Percentiles rank a stretch among this genome's conserved stretches.
phyloP scores from a whole-genome alignment of 371 early-diverging fungal genomes.

The Basidiobolus meristosporus region DNA sequence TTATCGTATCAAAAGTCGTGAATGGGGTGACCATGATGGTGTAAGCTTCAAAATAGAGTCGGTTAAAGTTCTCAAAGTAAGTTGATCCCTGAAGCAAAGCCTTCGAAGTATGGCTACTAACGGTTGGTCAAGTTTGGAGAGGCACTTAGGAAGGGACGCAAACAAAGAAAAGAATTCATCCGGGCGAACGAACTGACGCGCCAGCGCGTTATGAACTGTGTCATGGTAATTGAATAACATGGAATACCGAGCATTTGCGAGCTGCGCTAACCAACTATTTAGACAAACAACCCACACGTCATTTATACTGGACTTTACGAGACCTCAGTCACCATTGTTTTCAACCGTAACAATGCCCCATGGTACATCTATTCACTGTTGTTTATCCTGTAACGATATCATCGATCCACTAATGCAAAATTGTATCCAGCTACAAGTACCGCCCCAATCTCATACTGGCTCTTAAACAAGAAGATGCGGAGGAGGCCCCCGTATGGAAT shows the following conservation, averaged over 20 bases:
- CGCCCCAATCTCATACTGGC: conserved; percentile 14
- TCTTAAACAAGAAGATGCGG: conserved; percentile 6
- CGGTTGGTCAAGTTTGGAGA: conserved; percentile 2
- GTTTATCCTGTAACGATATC: too few species aligned
- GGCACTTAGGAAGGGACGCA: conserved; percentile 9
- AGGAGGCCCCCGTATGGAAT: conserved; percentile 11
- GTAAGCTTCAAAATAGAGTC: conserved; percentile 45
- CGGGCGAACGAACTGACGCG: conserved; percentile 8
- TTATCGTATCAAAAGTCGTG: conserved; percentile 36
- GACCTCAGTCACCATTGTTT: conserved; percentile 12
- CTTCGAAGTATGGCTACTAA: background rate
- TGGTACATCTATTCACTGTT: conserved; percentile 10
- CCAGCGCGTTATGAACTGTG: conserved; percentile 7
- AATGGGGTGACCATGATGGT: conserved; percentile 64
- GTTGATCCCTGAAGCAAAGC: background rate
- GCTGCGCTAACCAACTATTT: conserved; percentile 9
- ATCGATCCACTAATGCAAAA: too few species aligned
- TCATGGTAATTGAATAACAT: conserved; percentile 8
- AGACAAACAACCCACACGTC: conserved; percentile 7
- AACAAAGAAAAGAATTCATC: conserved; percentile 10
- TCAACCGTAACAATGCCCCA: conserved; percentile 17
- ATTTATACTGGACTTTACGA: too few species aligned
- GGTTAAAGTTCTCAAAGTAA: conserved; percentile 17
- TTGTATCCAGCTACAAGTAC: conserved; percentile 14
- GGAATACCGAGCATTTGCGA: too few species aligned